Percentiles rank a stretch among this genome's conserved stretches.
phyloP scores from a whole-genome alignment of 345 rosid species.

The Dipteronia dyeriana region DNA sequence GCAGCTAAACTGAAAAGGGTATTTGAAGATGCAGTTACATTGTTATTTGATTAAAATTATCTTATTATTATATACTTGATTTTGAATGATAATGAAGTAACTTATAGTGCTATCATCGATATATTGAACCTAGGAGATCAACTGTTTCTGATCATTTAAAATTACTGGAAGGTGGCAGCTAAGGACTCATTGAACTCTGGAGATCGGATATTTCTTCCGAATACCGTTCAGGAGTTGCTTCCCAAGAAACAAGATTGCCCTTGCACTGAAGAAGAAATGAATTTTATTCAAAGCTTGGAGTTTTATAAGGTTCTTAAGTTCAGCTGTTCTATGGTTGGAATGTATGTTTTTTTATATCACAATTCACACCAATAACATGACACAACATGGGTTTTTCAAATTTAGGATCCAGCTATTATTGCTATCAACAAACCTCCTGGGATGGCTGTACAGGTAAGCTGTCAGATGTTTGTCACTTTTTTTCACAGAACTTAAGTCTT shows the following conservation, averaged over 20 bases:
- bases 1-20: conserved; percentile 63
- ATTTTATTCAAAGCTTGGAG: conserved; percentile 62
- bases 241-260: conserved; percentile 40
- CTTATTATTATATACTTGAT: neutral
- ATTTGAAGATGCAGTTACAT: conserved; percentile 11
- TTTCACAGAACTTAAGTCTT: neutral
- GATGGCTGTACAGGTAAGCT: conserved; percentile 85
- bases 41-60: conserved; percentile 11
- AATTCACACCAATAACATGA: conserved; percentile 12
- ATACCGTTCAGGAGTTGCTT: conserved; percentile 43
- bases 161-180: conserved; percentile 68
- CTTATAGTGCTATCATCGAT: neutral
- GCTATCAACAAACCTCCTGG: conserved; percentile 90
- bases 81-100: neutral
- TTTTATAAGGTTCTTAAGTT: conserved; percentile 66
- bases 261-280: conserved; percentile 61
- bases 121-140: neutral
- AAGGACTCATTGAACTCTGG: conserved; percentile 71
- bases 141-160: conserved; percentile 31
- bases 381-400: conserved; percentile 24
- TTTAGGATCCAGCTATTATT: conserved; percentile 75
- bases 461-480: neutral
- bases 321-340: conserved; percentile 5
- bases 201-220: conserved; percentile 77
- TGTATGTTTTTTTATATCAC: neutral